These are phyloP conservation scores for Blastocystis sp. DNA, from an alignment of 352 stramenopile species.

Conservation along the genomic window DNA sequence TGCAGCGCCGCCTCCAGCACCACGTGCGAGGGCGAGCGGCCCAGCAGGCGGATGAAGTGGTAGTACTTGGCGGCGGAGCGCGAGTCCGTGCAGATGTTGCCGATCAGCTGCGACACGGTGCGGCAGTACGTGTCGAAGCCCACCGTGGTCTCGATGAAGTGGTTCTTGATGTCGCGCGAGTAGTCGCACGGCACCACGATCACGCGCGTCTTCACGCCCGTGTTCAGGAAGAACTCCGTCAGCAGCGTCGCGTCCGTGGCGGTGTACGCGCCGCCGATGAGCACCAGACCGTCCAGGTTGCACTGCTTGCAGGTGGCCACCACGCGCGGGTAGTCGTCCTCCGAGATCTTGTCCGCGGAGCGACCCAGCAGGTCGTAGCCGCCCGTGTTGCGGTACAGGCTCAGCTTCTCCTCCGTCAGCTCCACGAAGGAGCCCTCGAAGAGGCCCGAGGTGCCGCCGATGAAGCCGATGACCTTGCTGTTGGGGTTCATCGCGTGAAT, in stretches of 20 bases:
- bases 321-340: constrained; percentile 60
- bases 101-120: constrained; percentile 77
- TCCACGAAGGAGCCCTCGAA: constrained; percentile 70
- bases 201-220: constrained; percentile 77
- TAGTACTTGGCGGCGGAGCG: constrained; percentile 79
- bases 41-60: constrained; percentile 79
- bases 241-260: constrained; percentile 78
- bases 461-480: constrained; percentile 70
- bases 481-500: constrained; percentile 70
- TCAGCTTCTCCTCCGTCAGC: constrained; percentile 68
- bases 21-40: constrained; percentile 77
- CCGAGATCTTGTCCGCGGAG: constrained; percentile 77
- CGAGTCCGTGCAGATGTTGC: constrained; percentile 79
- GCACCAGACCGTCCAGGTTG: constrained; percentile 78
- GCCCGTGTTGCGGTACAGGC: constrained; percentile 76
- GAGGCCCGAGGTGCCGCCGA: constrained; percentile 71
- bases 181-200: constrained; percentile 77
- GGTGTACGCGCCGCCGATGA: constrained; percentile 77
- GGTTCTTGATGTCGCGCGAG: constrained; percentile 78
- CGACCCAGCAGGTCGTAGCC: constrained; percentile 78
- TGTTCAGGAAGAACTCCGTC: constrained; percentile 77
- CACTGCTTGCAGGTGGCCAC: constrained; percentile 64
- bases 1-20: constrained; percentile 78
- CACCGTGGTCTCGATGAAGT: constrained; percentile 79
- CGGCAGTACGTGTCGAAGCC: constrained; percentile 78